These are phyloP conservation scores for Hyphopichia fennica DNA, from an alignment of 1,139 yeast genomes.

Conservation along the genomic window DNA sequence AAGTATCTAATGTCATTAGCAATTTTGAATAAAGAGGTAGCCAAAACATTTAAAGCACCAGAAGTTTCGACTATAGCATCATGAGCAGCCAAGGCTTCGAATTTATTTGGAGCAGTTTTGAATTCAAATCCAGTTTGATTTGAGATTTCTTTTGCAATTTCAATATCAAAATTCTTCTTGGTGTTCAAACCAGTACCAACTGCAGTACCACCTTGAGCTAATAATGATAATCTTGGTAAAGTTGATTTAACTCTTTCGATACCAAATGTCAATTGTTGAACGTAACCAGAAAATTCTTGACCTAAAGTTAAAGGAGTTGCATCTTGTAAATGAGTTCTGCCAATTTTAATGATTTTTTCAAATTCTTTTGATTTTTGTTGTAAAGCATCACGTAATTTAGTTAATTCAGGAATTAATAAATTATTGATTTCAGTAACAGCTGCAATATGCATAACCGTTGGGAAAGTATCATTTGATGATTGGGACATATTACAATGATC, in stretches of 20 bases:
- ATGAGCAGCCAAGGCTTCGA: slow-evolving; percentile 98
- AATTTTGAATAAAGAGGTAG: slow-evolving; percentile 89
- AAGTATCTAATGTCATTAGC: slow-evolving; percentile 97
- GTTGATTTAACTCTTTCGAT: slow-evolving; percentile 78
- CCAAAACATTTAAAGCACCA: slow-evolving; percentile 95
- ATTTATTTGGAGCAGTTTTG: slow-evolving; percentile 96
- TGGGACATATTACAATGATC: slow-evolving; percentile 99
- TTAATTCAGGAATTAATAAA: slow-evolving; percentile 76
- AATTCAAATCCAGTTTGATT: slow-evolving; percentile 85
- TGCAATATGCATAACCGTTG: slow-evolving; percentile 99
- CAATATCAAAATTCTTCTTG: slow-evolving; percentile 80
- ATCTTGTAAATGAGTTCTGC: slow-evolving; percentile 98
- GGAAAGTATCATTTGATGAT: slow-evolving; percentile 97
- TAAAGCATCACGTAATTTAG: slow-evolving; percentile 73
- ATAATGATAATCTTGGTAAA: slow-evolving; percentile 71
- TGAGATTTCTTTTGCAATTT: slow-evolving; percentile 77
- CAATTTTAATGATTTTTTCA: slow-evolving; percentile 87
- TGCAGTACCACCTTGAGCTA: slow-evolving; percentile 99
- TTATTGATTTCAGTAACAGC: slow-evolving; percentile 86
- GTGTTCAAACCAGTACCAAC: slow-evolving; percentile 99
- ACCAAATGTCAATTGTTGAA: slow-evolving; percentile 88
- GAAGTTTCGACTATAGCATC: slow-evolving; percentile 97
- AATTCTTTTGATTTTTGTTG: slow-evolving; percentile 80
- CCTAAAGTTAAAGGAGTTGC: slow-evolving; percentile 98
- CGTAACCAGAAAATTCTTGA: slow-evolving; percentile 97